Conservation (phyloP, 1,284 basidiomycete species). For the Ustilago trichophora region DNA sequence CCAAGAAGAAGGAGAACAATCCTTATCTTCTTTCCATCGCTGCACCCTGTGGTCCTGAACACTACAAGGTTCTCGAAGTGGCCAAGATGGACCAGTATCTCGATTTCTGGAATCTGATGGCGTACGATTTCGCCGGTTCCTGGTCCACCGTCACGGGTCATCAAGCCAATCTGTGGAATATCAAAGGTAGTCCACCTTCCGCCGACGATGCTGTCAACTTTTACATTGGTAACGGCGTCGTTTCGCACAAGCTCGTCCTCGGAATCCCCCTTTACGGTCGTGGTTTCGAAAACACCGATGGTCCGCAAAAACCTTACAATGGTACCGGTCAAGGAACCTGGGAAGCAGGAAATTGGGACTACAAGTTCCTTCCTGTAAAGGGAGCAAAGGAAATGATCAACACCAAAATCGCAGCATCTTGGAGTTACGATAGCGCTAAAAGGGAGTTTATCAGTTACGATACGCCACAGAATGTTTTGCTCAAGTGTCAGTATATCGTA, state of each 20-base stretch:
- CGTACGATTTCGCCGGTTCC: constrained; percentile 68
- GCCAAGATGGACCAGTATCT: constrained; percentile 77
- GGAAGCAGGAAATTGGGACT: constrained; percentile 72
- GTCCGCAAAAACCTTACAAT: constrained; percentile 78
- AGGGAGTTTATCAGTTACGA: constrained; percentile 84
- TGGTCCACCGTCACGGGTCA: constrained; percentile 79
- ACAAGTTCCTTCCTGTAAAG: constrained; percentile 78
- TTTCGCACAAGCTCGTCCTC: constrained; percentile 78
- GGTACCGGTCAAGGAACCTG: constrained; percentile 80
- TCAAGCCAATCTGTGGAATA: constrained; percentile 77
- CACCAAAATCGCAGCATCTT: constrained; percentile 75
- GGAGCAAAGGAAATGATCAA: constrained; percentile 77
- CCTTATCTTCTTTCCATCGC: constrained; percentile 79
- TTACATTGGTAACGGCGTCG: constrained; percentile 77
- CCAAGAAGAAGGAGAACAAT: constrained; percentile 68
- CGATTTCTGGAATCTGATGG: constrained; percentile 92
- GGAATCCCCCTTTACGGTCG: constrained; percentile 75
- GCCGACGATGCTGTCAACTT: constrained; percentile 78
- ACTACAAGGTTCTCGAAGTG: constrained; percentile 76
- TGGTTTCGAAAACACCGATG: constrained; percentile 80
- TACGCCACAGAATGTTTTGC: constrained; percentile 74
- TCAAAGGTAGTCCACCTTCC: constrained; percentile 66
- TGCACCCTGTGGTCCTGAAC: constrained; percentile 77
- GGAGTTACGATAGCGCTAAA: constrained; percentile 76
- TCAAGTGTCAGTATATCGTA: constrained; percentile 80